These are phyloP conservation scores for Pseudofabraea citricarpa DNA, from an alignment of 2,329 filamentous ascomycete genomes.

Conservation along the genomic window DNA sequence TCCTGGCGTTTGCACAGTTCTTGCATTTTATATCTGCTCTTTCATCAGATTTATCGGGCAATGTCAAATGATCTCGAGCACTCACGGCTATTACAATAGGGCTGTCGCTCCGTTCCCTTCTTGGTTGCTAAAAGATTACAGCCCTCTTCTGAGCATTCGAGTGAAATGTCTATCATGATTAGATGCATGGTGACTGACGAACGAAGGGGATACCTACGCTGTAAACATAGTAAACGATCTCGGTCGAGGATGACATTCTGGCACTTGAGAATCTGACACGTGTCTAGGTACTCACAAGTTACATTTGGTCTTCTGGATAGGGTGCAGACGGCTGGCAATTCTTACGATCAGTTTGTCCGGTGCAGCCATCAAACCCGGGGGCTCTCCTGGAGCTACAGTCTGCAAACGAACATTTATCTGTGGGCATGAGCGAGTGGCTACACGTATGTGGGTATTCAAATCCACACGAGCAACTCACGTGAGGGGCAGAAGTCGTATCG, in stretches of 20 bases:
- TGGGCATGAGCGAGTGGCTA: neutral
- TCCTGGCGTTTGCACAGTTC: neutral
- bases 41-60: no score
- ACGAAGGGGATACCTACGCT: neutral
- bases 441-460: neutral
- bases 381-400: neutral
- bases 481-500: neutral
- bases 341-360: neutral
- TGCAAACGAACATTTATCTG: slow-evolving; percentile 1
- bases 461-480: neutral
- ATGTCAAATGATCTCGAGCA: neutral
- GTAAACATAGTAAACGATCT: neutral
- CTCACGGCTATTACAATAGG: neutral
- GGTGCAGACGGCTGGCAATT: neutral
- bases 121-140: neutral
- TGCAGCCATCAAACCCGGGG: neutral
- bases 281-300: neutral
- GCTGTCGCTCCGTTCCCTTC: neutral
- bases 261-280: slow-evolving; percentile 2
- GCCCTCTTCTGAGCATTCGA: slow-evolving; percentile 1
- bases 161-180: neutral
- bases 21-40: neutral
- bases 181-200: neutral
- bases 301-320: neutral
- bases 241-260: neutral